These are phyloP conservation scores for Pyricularia sp. DNA, from an alignment of 2,329 filamentous ascomycete genomes.

Conservation along the genomic window DNA sequence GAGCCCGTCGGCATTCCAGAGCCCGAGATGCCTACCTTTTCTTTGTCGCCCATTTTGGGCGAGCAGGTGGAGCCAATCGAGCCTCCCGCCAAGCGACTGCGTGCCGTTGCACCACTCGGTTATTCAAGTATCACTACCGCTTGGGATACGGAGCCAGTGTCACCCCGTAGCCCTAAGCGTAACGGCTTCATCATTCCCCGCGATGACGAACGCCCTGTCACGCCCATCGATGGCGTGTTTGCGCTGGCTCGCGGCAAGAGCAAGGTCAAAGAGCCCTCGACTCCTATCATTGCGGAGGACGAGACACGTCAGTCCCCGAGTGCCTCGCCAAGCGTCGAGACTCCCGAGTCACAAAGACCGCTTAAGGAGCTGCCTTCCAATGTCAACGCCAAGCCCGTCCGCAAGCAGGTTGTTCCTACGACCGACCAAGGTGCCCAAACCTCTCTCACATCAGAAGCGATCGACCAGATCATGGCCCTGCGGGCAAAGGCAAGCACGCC, in stretches of 20 bases:
- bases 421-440: conserved; percentile 75
- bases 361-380: conserved; percentile 58
- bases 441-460: conserved; percentile 68
- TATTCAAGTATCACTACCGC: conserved; percentile 30
- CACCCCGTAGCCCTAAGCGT: conserved; percentile 40
- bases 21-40: conserved; percentile 11
- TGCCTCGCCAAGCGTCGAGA: conserved; percentile 29
- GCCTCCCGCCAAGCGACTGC: conserved; percentile 10
- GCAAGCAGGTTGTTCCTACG: conserved; percentile 33
- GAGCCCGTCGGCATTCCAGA: conserved; percentile 13
- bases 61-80: conserved; percentile 20
- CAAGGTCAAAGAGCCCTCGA: conserved; percentile 26
- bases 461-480: conserved; percentile 58
- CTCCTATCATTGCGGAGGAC: conserved; percentile 53
- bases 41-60: conserved; percentile 24
- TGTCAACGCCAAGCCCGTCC: conserved; percentile 27
- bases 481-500: conserved; percentile 35
- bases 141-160: conserved; percentile 35
- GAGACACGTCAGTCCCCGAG: conserved; percentile 47
- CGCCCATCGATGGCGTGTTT: conserved; percentile 30
- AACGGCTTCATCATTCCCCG: conserved; percentile 48
- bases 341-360: conserved; percentile 45
- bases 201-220: conserved; percentile 28
- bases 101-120: conserved; percentile 14
- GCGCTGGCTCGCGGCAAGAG: conserved; percentile 34